Percentiles rank a stretch among this genome's conserved stretches.
phyloP scores from a whole-genome alignment of 2,329 filamentous ascomycete species.

The Tolypocladium tropicale region DNA sequence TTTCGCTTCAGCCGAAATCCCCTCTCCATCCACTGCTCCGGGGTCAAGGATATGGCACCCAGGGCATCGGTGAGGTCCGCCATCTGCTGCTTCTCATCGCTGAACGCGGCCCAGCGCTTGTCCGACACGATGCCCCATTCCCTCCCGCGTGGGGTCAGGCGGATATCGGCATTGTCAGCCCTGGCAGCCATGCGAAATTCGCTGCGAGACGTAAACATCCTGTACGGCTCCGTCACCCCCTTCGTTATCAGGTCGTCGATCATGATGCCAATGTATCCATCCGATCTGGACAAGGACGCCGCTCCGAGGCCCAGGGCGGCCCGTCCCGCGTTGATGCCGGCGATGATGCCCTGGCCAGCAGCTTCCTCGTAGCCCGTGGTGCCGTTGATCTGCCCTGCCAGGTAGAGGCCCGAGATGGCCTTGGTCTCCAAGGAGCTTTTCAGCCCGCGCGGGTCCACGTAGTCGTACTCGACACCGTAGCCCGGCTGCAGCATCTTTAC shows the following conservation, averaged over 20 bases:
- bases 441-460: constrained; percentile 85
- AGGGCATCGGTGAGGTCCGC: constrained; percentile 54
- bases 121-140: constrained; percentile 71
- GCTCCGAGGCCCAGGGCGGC: constrained; percentile 54
- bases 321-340: constrained; percentile 90
- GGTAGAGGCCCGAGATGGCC: constrained; percentile 74
- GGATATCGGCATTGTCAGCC: constrained; percentile 85
- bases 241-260: constrained; percentile 96
- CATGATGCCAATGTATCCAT: constrained; percentile 98
- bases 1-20: constrained; percentile 64
- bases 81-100: constrained; percentile 56
- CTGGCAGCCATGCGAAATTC: constrained; percentile 91
- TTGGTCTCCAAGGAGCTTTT: constrained; percentile 91
- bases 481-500: constrained; percentile 89
- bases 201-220: constrained; percentile 94
- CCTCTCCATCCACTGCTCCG: constrained; percentile 55
- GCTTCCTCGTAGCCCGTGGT: constrained; percentile 98
- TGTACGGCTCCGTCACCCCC: constrained; percentile 91
- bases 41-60: constrained; percentile 43
- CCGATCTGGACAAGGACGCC: constrained; percentile 64
- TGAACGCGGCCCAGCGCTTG: constrained; percentile 62
- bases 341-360: constrained; percentile 83
- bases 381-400: constrained; percentile 96
- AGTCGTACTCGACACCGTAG: constrained; percentile 97
- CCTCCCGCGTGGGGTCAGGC: constrained; percentile 71